phyloP scores from a whole-genome alignment of 306 rosid genomes.

The Corylus avellana region DNA sequence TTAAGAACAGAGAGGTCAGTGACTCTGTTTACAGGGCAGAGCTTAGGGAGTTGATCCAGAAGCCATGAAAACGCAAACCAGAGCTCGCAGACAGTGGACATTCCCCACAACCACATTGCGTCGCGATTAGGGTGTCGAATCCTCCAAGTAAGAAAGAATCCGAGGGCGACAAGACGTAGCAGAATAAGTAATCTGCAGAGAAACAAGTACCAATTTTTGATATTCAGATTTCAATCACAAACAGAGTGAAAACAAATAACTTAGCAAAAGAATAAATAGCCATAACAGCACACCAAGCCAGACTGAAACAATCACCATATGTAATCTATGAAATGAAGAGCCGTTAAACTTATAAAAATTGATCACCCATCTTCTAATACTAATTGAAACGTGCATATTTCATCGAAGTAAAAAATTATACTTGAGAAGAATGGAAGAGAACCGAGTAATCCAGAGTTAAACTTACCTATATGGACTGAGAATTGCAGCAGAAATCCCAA shows the following conservation, averaged over 20 bases:
- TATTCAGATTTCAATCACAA: not conserved
- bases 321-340: no score
- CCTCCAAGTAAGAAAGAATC: constrained; percentile 79
- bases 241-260: not conserved
- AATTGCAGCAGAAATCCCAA: constrained; percentile 72
- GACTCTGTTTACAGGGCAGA: constrained; percentile 77
- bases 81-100: constrained; percentile 75
- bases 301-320: no score
- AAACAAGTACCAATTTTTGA: not conserved
- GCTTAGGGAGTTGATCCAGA: constrained; percentile 85
- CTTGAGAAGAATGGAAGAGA: not conserved
- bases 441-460: not conserved
- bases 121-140: constrained; percentile 74
- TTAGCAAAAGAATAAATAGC: not conserved
- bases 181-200: constrained; percentile 61
- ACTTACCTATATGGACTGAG: constrained; percentile 77
- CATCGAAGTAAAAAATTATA: no score
- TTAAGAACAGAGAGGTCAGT: constrained; percentile 74
- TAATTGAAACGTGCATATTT: not conserved
- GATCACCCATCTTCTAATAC: not conserved
- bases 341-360: no score
- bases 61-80: constrained; percentile 93
- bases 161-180: constrained; percentile 67
- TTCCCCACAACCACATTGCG: constrained; percentile 89
- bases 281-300: no score